phyloP scores from a whole-genome alignment of 257 asterid species.

The Solanum rostratum region DNA sequence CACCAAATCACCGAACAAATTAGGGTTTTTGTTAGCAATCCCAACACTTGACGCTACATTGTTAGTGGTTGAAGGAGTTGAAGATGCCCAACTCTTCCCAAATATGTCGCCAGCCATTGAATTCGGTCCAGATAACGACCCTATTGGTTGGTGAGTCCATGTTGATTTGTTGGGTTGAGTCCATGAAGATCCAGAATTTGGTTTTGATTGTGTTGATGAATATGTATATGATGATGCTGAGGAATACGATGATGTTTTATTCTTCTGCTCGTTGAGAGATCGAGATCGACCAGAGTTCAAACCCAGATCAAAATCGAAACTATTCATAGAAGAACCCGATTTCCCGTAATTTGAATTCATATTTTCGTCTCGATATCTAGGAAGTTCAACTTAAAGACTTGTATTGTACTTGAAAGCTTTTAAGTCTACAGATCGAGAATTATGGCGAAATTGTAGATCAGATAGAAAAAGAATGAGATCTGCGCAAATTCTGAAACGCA shows the following conservation, averaged over 20 bases:
- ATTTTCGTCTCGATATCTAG: not conserved
- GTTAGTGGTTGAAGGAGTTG: conserved; percentile 26
- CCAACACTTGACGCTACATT: conserved; percentile 21
- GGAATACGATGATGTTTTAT: conserved; percentile 28
- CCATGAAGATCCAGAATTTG: conserved; percentile 44
- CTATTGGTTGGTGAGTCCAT: conserved; percentile 83
- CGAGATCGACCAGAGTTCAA: conserved; percentile 42
- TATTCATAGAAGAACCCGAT: conserved; percentile 36
- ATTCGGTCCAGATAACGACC: conserved; percentile 46
- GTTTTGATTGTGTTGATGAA: conserved; percentile 35
- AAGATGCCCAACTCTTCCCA: conserved; percentile 84
- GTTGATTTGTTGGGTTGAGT: conserved; percentile 40
- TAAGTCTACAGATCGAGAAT: not conserved
- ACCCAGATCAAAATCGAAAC: conserved; percentile 83
- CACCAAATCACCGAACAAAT: conserved; percentile 83
- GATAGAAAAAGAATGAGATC: conserved; percentile 1
- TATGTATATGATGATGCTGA: conserved; percentile 7
- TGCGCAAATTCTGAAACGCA: conserved; percentile 1
- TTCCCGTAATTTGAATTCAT: conserved; percentile 81
- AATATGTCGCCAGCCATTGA: conserved; percentile 90
- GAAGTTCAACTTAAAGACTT: not conserved
- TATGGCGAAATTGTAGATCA: not conserved
- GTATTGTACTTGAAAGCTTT: not conserved
- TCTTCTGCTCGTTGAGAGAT: conserved; percentile 60
- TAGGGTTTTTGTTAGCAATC: conserved; percentile 64